A percentile compares a stretch with the other conserved stretches of the same genome.
Conservation (phyloP, 2,329 filamentous ascomycete genomes). For the Cytospora schulzeri region DNA sequence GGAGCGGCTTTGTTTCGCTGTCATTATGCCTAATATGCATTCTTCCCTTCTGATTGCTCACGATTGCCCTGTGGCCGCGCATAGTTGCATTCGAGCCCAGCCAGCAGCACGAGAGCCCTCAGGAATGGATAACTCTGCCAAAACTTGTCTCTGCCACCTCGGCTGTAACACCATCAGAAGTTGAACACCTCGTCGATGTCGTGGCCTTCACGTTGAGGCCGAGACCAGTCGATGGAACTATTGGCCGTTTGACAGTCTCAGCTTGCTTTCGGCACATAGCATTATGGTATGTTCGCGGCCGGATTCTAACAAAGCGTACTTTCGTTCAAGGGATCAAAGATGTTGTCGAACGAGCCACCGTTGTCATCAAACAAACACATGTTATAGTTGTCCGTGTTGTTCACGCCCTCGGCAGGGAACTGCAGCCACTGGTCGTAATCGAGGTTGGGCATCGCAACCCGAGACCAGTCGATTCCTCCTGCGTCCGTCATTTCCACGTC, state of each 20-base stretch:
- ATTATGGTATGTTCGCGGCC: background rate
- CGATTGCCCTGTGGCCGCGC: background rate
- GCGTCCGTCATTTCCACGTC: constrained; percentile 48
- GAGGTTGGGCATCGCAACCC: constrained; percentile 53
- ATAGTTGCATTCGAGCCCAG: background rate
- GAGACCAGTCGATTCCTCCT: constrained; percentile 58
- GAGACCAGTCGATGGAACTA: background rate
- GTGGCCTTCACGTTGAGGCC: background rate
- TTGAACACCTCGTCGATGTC: background rate
- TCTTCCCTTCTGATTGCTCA: background rate
- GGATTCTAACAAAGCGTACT: background rate
- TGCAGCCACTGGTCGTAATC: constrained; percentile 63
- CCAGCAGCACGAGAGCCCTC: background rate
- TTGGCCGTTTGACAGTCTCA: background rate
- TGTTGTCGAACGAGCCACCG: background rate
- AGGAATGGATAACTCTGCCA: no score
- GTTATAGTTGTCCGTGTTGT: constrained; percentile 42
- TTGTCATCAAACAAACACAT: constrained; percentile 37
- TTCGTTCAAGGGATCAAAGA: background rate
- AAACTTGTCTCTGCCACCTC: background rate
- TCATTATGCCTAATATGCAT: background rate
- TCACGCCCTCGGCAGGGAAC: constrained; percentile 54
- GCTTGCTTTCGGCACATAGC: background rate
- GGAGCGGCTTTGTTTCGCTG: background rate
- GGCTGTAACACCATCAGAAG: background rate